These are phyloP conservation scores for Lipomyces yamanashiensis DNA, from an alignment of 805 yeast genomes.

Conservation along the genomic window DNA sequence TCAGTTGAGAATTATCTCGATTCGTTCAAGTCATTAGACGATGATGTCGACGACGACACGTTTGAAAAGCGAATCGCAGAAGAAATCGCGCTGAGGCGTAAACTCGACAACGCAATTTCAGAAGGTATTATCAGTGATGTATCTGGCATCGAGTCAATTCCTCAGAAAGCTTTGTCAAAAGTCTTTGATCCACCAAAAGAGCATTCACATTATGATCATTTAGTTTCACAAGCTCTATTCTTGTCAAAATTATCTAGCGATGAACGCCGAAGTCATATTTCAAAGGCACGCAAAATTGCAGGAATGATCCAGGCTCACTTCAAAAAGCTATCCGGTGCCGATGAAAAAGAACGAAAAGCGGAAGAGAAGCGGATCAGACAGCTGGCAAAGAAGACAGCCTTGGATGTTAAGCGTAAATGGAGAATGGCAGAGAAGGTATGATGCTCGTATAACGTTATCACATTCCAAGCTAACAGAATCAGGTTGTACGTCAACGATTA, in stretches of 20 bases:
- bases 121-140: conserved; percentile 45
- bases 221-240: conserved; percentile 73
- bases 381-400: conserved; percentile 79
- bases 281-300: conserved; percentile 73
- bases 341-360: conserved; percentile 77
- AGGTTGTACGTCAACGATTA: conserved; percentile 67
- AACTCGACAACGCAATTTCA: conserved; percentile 55
- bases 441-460: conserved; percentile 43
- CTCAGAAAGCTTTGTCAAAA: conserved; percentile 48
- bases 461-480: neutral
- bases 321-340: conserved; percentile 83
- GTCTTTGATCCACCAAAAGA: conserved; percentile 53
- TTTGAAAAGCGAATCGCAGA: conserved; percentile 59
- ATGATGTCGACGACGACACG: conserved; percentile 64
- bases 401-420: conserved; percentile 91
- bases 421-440: conserved; percentile 74
- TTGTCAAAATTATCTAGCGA: conserved; percentile 73
- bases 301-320: conserved; percentile 85
- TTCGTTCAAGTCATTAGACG: conserved; percentile 65
- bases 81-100: conserved; percentile 54
- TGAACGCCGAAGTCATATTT: conserved; percentile 63
- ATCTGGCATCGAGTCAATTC: conserved; percentile 14
- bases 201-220: conserved; percentile 67
- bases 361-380: conserved; percentile 70
- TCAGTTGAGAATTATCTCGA: conserved; percentile 52